These are phyloP conservation scores for Solioccasus polychromus DNA, from an alignment of 768 basidiomycete species.

Conservation along the genomic window DNA sequence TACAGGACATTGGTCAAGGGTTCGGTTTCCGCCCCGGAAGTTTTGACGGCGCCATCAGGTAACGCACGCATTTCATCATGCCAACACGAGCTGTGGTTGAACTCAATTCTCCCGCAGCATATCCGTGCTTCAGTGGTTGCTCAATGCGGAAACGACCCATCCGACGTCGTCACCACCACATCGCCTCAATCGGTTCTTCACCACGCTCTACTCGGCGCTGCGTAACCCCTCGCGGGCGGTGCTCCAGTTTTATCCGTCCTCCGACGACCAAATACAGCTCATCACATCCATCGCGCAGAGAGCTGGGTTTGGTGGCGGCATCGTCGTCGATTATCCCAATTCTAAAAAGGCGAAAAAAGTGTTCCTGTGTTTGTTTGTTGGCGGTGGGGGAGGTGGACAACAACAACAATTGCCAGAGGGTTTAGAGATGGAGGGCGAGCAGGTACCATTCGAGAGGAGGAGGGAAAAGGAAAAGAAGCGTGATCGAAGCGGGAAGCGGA, in stretches of 20 bases:
- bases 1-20: slow-evolving; percentile 98
- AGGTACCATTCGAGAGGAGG: slow-evolving; percentile 73
- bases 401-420: slow-evolving; percentile 74
- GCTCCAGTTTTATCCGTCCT: slow-evolving; percentile 94
- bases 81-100: not conserved
- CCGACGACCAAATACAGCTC: slow-evolving; percentile 94
- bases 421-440: slow-evolving; percentile 65
- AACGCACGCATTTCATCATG: slow-evolving; percentile 4
- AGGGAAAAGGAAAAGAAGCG: slow-evolving; percentile 63
- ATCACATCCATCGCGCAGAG: slow-evolving; percentile 91
- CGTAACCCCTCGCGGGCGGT: slow-evolving; percentile 83
- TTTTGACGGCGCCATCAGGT: slow-evolving; percentile 98
- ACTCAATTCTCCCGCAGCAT: slow-evolving; percentile 68
- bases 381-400: slow-evolving; percentile 57
- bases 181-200: slow-evolving; percentile 86
- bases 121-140: slow-evolving; percentile 97
- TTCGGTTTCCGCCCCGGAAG: slow-evolving; percentile 95
- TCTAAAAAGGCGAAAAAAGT: slow-evolving; percentile 95
- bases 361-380: slow-evolving; percentile 90
- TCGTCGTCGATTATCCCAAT: slow-evolving; percentile 97
- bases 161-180: slow-evolving; percentile 87
- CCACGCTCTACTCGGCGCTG: slow-evolving; percentile 83
- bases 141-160: slow-evolving; percentile 93
- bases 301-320: slow-evolving; percentile 94
- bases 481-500: slow-evolving; percentile 65